Base-by-base conservation (phyloP, 2,329 filamentous ascomycete genomes). In the Aspergillus fischeri region DNA sequence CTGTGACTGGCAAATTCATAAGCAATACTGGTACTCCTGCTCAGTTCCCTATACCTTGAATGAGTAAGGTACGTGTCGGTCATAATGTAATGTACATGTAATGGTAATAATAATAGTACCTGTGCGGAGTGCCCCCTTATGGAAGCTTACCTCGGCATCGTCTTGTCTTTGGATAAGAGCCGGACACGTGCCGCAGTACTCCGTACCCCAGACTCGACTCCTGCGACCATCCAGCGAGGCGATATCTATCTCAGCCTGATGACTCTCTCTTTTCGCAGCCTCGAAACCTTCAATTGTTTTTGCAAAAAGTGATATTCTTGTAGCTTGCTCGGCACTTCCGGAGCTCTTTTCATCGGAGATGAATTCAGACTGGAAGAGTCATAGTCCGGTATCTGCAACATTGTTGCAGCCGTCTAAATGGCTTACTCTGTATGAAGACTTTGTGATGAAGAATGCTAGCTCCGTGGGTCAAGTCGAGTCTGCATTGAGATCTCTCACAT, bases 381-480 rank as follows among this genome's bases (percentile, higher is more conserved):
- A 67, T 45, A 69, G 62, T 49, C 65, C 64, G 41, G 59, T 73
- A 52, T 66, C 70, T 21, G 57, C 66, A 27, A 67, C 59, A 48
- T 62, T 75, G 56, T 61, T 73, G 47, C 65, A 68, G 38, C 74
- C 74, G n/a, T 71, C 70, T 0, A 76, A 75, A 60, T 75, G 75
- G 70, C 58, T 75, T 20, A 67, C 66, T 35, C 59, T 75, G 25
- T 77, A 77, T 53, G 75, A 77, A 57, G 88, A 94, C 63, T 97
- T 97, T 77, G 93, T 99, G 78, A 89, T 90, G 61, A 94, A 93
- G 78, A 99, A 99, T 74, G 87, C 92, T 60, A 89, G 91, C 69
- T 91, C 95, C 58, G 92, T 99, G 53, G 91, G 91, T 51, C 92
- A 96, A 78, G 93, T 99, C 62, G 94, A 99, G 79, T 95, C 91